phyloP scores from a whole-genome alignment of 805 yeast genomes.

The Metschnikowia vanudenii region DNA sequence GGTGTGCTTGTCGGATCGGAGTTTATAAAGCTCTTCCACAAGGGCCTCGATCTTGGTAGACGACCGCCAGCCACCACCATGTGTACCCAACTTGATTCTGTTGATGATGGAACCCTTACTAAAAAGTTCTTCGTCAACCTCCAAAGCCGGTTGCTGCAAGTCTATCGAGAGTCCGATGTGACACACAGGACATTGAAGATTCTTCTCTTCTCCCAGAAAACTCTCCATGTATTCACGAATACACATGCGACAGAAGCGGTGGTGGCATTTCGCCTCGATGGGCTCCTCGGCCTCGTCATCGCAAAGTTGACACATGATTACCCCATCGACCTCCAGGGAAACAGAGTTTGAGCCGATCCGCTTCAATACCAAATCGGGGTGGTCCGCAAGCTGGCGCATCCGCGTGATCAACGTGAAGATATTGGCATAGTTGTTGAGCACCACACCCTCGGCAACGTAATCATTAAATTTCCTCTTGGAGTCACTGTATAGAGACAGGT shows the following conservation, averaged over 20 bases:
- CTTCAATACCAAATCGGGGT: conserved; percentile 90
- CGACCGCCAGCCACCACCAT: conserved; percentile 80
- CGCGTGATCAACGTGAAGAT: conserved; percentile 93
- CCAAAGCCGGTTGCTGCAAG: conserved; percentile 79
- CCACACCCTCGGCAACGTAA: conserved; percentile 95
- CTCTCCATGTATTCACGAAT: conserved; percentile 87
- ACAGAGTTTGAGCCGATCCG: conserved; percentile 48
- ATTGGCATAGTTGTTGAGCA: conserved; percentile 93
- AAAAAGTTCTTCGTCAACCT: conserved; percentile 59
- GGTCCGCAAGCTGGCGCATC: conserved; percentile 98
- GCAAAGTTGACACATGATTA: conserved; percentile 83
- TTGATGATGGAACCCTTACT: conserved; percentile 75
- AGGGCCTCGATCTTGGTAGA: conserved; percentile 96
- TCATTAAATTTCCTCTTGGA: conserved; percentile 85
- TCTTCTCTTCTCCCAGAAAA: conserved; percentile 56
- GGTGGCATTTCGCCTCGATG: conserved; percentile 91
- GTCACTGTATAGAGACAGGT: conserved; percentile 83
- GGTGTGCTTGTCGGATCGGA: conserved; percentile 83
- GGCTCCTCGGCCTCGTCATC: conserved; percentile 99
- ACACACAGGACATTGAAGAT: conserved; percentile 90
- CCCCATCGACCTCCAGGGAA: conserved; percentile 46
- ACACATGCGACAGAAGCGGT: conserved; percentile 89
- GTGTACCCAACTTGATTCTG: conserved; percentile 72
- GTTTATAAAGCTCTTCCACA: conserved; percentile 85
- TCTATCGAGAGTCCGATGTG: conserved; percentile 92